A percentile compares a stretch with the other conserved stretches of the same genome.
Conservation (phyloP, 1,139 yeast species). For the Pichia sp. region DNA sequence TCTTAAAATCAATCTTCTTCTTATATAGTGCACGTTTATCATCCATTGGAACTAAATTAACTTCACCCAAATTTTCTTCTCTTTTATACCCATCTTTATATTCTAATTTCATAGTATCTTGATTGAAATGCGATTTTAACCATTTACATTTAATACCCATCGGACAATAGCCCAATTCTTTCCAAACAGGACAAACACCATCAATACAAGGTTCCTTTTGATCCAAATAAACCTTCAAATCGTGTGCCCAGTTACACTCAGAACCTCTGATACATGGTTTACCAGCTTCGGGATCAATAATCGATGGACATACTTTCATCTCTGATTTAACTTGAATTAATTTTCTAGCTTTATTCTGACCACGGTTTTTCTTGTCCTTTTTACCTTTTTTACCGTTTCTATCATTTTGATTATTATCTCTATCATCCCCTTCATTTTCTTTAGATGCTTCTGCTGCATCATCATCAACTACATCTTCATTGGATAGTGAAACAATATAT, state of each 20-base stretch:
- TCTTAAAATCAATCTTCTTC: slow-evolving; percentile 51
- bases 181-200: slow-evolving; percentile 77
- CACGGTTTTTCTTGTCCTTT: slow-evolving; percentile 42
- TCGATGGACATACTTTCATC: slow-evolving; percentile 59
- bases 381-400: slow-evolving; percentile 3
- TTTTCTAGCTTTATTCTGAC: slow-evolving; percentile 87
- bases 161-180: slow-evolving; percentile 83
- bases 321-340: slow-evolving; percentile 61
- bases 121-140: slow-evolving; percentile 65
- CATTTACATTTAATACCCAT: slow-evolving; percentile 90
- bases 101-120: slow-evolving; percentile 40
- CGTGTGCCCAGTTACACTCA: slow-evolving; percentile 72
- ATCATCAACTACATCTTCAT: slow-evolving; percentile 25
- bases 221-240: slow-evolving; percentile 54
- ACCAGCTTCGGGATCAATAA: slow-evolving; percentile 43
- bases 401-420: slow-evolving; percentile 30
- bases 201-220: slow-evolving; percentile 66
- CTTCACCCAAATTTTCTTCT: slow-evolving; percentile 44
- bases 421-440: slow-evolving; percentile 32
- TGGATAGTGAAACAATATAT: slow-evolving; percentile 31
- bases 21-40: slow-evolving; percentile 54
- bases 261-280: slow-evolving; percentile 64
- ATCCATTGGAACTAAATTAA: slow-evolving; percentile 54
- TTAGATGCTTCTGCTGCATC: slow-evolving; percentile 47
- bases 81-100: slow-evolving; percentile 26